phyloP scores from a whole-genome alignment of 2,329 filamentous ascomycete species.

The Epichloe baconii region DNA sequence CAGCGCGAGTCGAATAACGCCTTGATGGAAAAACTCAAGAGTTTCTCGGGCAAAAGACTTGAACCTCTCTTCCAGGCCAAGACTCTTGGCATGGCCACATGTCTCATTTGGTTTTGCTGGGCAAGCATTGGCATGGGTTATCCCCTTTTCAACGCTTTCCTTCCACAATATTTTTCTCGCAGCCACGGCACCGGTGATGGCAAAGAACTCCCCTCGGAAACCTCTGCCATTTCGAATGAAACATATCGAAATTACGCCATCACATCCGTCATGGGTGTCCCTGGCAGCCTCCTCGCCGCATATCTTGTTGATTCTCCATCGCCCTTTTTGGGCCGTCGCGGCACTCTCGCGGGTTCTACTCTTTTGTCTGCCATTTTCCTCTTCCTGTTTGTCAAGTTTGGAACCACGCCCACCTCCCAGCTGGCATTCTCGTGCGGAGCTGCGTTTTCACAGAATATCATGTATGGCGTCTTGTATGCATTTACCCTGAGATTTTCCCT shows the following conservation, averaged over 20 bases:
- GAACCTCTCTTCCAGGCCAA: slow-evolving; percentile 48
- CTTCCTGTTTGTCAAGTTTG: slow-evolving; percentile 51
- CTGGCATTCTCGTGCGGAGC: slow-evolving; percentile 55
- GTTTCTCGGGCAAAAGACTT: slow-evolving; percentile 56
- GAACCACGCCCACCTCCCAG: slow-evolving; percentile 42
- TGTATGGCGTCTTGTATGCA: slow-evolving; percentile 65
- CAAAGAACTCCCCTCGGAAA: slow-evolving; percentile 15
- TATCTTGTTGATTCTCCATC: slow-evolving; percentile 55
- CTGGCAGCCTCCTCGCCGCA: slow-evolving; percentile 62
- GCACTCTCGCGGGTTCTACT: slow-evolving; percentile 57
- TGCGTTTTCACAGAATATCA: slow-evolving; percentile 62
- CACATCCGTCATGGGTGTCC: slow-evolving; percentile 62
- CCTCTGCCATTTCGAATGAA: slow-evolving; percentile 27
- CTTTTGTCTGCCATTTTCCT: slow-evolving; percentile 55
- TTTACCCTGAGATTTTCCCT: slow-evolving; percentile 67
- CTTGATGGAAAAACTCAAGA: slow-evolving; percentile 44
- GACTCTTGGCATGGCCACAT: slow-evolving; percentile 37
- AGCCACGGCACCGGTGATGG: slow-evolving; percentile 29
- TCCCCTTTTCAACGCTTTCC: slow-evolving; percentile 77
- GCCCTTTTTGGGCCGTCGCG: slow-evolving; percentile 52
- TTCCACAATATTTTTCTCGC: slow-evolving; percentile 67
- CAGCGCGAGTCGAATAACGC: slow-evolving; percentile 23
- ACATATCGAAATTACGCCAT: slow-evolving; percentile 76
- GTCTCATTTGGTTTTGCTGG: slow-evolving; percentile 67
- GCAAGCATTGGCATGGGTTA: slow-evolving; percentile 75